Evolutionary conservation across 2,329 filamentous ascomycete species (phyloP).

Genomic region (Colletotrichum limetticola): DNA sequence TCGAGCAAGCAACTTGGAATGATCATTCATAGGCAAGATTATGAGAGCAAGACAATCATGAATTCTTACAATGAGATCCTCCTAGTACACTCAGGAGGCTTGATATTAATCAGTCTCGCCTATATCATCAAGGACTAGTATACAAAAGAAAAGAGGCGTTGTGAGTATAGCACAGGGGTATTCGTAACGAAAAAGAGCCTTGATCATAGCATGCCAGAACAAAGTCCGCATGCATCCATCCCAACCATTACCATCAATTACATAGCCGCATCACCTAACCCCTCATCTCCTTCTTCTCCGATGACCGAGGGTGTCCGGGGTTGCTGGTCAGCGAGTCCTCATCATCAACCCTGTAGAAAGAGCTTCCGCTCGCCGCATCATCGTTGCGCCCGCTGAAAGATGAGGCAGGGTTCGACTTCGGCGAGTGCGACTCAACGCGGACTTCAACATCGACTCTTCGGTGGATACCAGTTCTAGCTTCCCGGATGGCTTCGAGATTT

Average conservation of each 20-base stretch:
- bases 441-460: conserved; percentile 23
- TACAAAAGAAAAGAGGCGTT: not conserved
- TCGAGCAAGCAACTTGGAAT: not conserved
- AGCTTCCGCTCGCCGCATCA: not conserved
- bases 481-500: not conserved
- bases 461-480: conserved; percentile 6
- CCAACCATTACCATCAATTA: not conserved
- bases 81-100: too few species aligned
- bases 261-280: too few species aligned
- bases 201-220: not conserved
- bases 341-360: conserved; percentile 24
- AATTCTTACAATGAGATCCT: not conserved
- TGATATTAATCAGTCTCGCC: not conserved
- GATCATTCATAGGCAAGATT: not conserved
- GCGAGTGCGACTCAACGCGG: not conserved
- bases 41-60: not conserved
- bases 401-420: not conserved
- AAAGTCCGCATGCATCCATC: not conserved
- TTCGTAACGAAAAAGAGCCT: conserved; percentile 6
- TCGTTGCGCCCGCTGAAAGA: conserved; percentile 8
- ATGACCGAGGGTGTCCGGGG: not conserved
- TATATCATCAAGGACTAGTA: not conserved
- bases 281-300: conserved; percentile 1
- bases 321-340: conserved; percentile 24
- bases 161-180: conserved; percentile 20